Evolutionary conservation across 345 rosid species (phyloP), one percentile per base, ranked within the genome.

Genomic region (Ricinus communis): DNA sequence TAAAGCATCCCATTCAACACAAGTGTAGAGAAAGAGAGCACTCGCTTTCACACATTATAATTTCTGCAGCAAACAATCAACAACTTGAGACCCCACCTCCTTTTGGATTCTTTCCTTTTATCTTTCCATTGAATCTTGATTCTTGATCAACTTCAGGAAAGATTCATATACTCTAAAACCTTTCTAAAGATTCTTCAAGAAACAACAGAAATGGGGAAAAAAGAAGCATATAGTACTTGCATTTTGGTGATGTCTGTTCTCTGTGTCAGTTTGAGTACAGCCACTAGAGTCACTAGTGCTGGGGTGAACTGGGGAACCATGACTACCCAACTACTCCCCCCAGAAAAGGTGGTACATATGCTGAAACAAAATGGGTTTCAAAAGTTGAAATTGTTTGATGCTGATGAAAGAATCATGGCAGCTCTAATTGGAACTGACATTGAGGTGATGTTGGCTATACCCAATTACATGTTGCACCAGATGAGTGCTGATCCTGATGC

Each of bases 281-380:
- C 21, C 12, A 41, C 30, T 15, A 31, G 31, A 65, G 70, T 84
- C 22, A 41, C 63, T 74, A n/a, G 41, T 53, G 33, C 53, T 31
- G 75, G 69, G 15, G 82, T 81, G 75, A 83, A 83, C 53, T 83
- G 87, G 87, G 87, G 87, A 11, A 76, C 82, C 0, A 19, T 78
- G 79, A 80, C 87, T 11, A 70, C 81, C 2, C 87, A 78, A 72
- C 65, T 62, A 27, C 72, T 83, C 38, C 79, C 74, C 5, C 77
- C 82, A 22, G 66, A 76, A n/a, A 71, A 69, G 5, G 82, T 83
- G 14, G 82, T 83, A 3, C 65, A 71, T 61, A 78, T 81, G 84
- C 51, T 81, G 62, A 71, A 61, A 53, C 79, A 84, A 66, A 84
- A 84, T 56, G 84, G 83, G 66, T 70, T 84, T 41, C 30, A 38